phyloP scores from a whole-genome alignment of 306 rosid species.

The Quercus mongolica region DNA sequence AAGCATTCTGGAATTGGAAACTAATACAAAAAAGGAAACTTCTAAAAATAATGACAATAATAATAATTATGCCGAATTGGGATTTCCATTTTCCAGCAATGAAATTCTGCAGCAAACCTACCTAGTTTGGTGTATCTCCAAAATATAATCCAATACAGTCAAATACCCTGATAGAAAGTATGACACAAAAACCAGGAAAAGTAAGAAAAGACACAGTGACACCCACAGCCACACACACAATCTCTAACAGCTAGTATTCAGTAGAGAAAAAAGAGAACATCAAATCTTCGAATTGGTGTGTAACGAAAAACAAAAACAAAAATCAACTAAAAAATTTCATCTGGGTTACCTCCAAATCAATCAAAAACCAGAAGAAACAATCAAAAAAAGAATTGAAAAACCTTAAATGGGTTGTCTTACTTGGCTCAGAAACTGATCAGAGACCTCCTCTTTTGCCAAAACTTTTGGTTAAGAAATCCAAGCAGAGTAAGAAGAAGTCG shows the following conservation, averaged over 20 bases:
- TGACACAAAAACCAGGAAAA: conserved; percentile 10
- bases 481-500: conserved; percentile 34
- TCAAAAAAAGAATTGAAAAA: conserved; percentile 15
- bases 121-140: neutral
- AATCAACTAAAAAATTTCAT: conserved; percentile 20
- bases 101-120: neutral
- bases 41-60: neutral
- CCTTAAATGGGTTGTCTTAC: conserved; percentile 19
- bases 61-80: neutral
- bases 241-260: conserved; percentile 16
- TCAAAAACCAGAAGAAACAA: conserved; percentile 18
- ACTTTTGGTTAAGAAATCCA: conserved; percentile 32
- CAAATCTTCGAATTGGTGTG: conserved; percentile 24
- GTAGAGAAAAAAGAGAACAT: conserved; percentile 2
- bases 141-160: conserved; percentile 13
- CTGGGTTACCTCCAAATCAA: conserved; percentile 28
- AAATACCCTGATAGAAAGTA: conserved; percentile 5
- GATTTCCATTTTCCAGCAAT: neutral
- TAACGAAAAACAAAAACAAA: conserved; percentile 17
- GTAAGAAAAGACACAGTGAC: conserved; percentile 21
- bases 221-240: conserved; percentile 13
- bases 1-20: conserved; percentile 18
- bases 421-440: conserved; percentile 47
- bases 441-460: conserved; percentile 17
- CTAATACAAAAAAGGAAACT: neutral